Evolutionary conservation across 2,329 filamentous ascomycete genomes (phyloP), one percentile per base, ranked within the genome.

Genomic region (Beauveria caledonica): DNA sequence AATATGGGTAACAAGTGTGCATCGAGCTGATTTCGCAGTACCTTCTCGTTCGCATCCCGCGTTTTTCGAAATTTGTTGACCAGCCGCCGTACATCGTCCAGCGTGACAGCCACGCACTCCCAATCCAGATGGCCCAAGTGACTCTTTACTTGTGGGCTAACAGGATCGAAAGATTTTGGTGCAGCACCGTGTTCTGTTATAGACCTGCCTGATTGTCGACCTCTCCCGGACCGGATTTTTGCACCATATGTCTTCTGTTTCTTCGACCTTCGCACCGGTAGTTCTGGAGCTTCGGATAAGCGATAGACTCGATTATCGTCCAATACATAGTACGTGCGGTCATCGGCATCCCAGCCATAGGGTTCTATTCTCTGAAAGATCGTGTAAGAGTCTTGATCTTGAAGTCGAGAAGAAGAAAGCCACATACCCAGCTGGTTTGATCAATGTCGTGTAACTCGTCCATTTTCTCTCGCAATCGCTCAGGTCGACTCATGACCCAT

Each of bases 271-370:
- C 80, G 77, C 3, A 79, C 72, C n/a, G 79, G 74, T 7, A 85
- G 81, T 2, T 83, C 78, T 1, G 85, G 84, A 27, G 88, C 82
- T 62, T 96, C 90, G n/a, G 89, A 91, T 63, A 88, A 81, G 60
- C 92, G 89, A 72, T 99, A 99, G 46, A 99, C 79, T 63, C 94
- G 85, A 68, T 97, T 95, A 71, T 99, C 94, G 67, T 97, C 93
- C 3, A 99, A 82, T 3, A 97, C 87, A 69, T 88, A 96, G 70
- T 97, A 96, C 40, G 86, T 86, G 42, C 91, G 87, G 64, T 96
- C 92, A 51, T 96, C 81, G 23, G 85, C 81, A 72, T 99, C 94
- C 86, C 91, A 97, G 10, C 94, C 94, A 63, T 88, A 86, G 0
- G 89, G 88, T 68, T 93, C 89, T 65, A 94, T 91, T 62, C 86